phyloP scores from a whole-genome alignment of 441 rosid species.

The Populus tomentosa region DNA sequence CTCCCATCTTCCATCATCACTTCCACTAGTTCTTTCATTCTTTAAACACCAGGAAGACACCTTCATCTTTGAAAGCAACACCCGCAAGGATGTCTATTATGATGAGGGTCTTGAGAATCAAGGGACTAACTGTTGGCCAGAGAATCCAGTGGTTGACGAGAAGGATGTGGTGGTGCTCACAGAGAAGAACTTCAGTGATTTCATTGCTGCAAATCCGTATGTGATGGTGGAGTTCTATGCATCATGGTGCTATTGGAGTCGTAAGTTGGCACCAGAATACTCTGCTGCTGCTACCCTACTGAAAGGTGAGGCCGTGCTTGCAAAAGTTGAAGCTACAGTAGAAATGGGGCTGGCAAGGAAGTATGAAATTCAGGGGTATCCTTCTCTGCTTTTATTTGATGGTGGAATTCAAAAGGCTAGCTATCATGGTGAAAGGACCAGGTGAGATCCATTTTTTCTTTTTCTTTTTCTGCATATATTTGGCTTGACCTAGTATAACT shows the following conservation, averaged over 20 bases:
- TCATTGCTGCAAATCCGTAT: conserved; percentile 17
- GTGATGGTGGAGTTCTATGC: conserved; percentile 34
- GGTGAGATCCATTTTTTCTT: not conserved
- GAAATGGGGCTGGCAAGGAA: conserved; percentile 1
- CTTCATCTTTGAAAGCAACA: not conserved
- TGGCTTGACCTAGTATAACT: not conserved
- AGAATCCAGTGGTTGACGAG: not conserved
- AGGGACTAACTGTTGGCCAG: not conserved
- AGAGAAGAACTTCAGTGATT: conserved; percentile 21
- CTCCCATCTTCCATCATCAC: not conserved
- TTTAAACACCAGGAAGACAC: not conserved
- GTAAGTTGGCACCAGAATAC: conserved; percentile 23
- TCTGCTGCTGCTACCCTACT: conserved; percentile 30
- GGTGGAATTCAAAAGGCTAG: conserved; percentile 1
- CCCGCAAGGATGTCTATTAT: not conserved
- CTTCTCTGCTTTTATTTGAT: conserved; percentile 17
- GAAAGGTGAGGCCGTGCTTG: conserved; percentile 25
- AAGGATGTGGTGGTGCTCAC: conserved; percentile 26
- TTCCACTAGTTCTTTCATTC: not conserved
- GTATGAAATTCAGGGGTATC: conserved; percentile 16
- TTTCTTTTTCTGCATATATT: not conserved
- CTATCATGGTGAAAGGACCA: conserved; percentile 11
- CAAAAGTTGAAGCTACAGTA: conserved; percentile 17
- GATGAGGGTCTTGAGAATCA: not conserved
- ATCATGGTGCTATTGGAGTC: conserved; percentile 26